A percentile compares a stretch with the other conserved stretches of the same genome.
Evolutionary conservation across 108 stramenopile genomes (phyloP).

Genomic region (Aurantiochytrium sp.): DNA sequence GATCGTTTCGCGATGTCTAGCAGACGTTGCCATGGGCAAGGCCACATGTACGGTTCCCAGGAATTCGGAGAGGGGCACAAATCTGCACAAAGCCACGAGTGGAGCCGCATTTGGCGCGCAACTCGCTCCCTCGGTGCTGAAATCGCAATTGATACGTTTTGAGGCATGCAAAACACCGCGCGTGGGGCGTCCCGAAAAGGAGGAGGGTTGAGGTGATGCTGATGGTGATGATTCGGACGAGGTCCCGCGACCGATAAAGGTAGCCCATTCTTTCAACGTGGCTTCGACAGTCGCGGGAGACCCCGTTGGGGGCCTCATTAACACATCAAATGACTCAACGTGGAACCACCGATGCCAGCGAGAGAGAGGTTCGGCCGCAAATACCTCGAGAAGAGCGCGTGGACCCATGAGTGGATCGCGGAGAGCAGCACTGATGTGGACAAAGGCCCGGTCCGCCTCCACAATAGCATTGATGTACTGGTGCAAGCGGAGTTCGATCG

Average conservation of each 20-base stretch:
- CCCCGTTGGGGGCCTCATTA: not conserved
- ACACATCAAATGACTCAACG: not conserved
- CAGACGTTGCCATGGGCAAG: not conserved
- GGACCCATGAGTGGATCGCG: not conserved
- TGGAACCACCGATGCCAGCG: slow-evolving; percentile 17
- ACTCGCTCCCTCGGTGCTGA: not conserved
- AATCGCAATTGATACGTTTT: too few relatives aligned
- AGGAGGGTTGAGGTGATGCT: too few relatives aligned
- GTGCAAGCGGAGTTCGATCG: not conserved
- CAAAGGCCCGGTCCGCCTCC: not conserved
- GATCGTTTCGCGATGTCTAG: not conserved
- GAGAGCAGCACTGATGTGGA: not conserved
- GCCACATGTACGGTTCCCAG: not conserved
- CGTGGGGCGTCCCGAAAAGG: too few relatives aligned
- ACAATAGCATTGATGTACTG: not conserved
- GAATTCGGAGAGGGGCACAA: not conserved
- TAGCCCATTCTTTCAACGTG: not conserved
- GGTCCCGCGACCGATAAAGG: not conserved
- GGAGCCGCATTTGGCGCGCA: not conserved
- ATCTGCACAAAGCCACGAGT: not conserved
- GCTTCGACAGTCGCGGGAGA: not conserved
- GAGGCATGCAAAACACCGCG: too few relatives aligned
- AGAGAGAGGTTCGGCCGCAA: not conserved
- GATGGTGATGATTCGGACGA: not conserved
- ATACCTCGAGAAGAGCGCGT: not conserved